Evolutionary conservation across 306 rosid genomes (phyloP).

Genomic region (Albizia julibrissin): DNA sequence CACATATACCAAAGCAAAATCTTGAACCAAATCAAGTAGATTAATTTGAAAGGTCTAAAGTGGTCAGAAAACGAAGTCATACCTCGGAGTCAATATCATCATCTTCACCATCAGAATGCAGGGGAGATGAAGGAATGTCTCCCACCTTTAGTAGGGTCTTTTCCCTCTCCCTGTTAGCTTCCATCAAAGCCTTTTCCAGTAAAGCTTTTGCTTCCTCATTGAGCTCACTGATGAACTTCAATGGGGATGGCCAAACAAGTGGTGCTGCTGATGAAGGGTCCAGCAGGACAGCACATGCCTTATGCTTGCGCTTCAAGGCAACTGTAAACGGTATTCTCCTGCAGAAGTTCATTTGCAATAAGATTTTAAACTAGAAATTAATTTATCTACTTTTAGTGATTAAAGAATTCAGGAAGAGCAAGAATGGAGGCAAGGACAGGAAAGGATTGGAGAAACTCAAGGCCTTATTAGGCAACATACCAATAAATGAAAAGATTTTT

Average conservation of each 20-base stretch:
- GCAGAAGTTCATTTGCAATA: slow-evolving; percentile 31
- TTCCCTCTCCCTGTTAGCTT: slow-evolving; percentile 87
- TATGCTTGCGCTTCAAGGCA: slow-evolving; percentile 72
- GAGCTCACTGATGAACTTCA: slow-evolving; percentile 86
- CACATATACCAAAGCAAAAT: not conserved
- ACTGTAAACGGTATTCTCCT: slow-evolving; percentile 81
- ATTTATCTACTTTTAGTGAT: not conserved
- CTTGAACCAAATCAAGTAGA: not conserved
- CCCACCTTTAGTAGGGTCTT: slow-evolving; percentile 60
- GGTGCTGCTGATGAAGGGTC: slow-evolving; percentile 88
- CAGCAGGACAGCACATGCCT: slow-evolving; percentile 71
- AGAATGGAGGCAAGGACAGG: slow-evolving; percentile 7
- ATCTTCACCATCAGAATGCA: slow-evolving; percentile 49
- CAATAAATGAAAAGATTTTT: not conserved
- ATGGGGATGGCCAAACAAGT: slow-evolving; percentile 91
- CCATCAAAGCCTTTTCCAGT: slow-evolving; percentile 76
- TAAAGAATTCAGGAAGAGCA: slow-evolving; percentile 8
- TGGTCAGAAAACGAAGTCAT: slow-evolving; percentile 20
- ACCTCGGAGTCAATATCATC: slow-evolving; percentile 76
- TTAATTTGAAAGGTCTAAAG: not conserved
- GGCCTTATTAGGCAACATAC: not conserved
- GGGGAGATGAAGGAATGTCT: slow-evolving; percentile 44
- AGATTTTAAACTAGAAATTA: slow-evolving; percentile 14
- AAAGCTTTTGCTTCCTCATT: slow-evolving; percentile 79
- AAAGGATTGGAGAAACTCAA: slow-evolving; percentile 11